A percentile compares a stretch with the other conserved stretches of the same genome.
Evolutionary conservation across 2,329 filamentous ascomycete species (phyloP).

Genomic region (Neoarthrinium moseri): DNA sequence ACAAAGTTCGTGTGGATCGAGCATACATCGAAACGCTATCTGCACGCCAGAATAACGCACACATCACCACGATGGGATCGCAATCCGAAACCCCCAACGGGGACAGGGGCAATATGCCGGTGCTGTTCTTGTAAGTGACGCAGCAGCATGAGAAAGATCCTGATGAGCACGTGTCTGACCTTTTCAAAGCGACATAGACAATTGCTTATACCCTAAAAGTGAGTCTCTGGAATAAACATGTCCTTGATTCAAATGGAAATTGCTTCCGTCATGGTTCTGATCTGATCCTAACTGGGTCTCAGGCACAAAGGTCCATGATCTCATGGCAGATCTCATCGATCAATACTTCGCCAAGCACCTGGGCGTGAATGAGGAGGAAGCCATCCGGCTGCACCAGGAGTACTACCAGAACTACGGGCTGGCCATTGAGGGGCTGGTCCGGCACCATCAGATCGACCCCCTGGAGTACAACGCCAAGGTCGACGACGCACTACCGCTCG

Average conservation of each 20-base stretch:
- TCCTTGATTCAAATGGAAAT: background rate
- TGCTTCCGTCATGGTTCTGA: constrained; percentile 10
- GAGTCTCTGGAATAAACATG: constrained; percentile 24
- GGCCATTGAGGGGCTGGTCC: constrained; percentile 92
- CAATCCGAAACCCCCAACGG: constrained; percentile 19
- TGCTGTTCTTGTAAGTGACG: constrained; percentile 45
- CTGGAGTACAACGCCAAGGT: constrained; percentile 93
- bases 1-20: background rate
- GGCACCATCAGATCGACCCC: constrained; percentile 92
- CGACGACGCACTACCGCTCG: constrained; percentile 88
- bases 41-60: background rate
- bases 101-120: constrained; percentile 24
- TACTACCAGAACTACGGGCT: constrained; percentile 97
- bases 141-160: no score
- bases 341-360: constrained; percentile 67
- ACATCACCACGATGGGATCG: constrained; percentile 23
- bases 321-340: constrained; percentile 83
- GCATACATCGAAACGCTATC: background rate
- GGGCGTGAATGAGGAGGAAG: constrained; percentile 71
- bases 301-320: constrained; percentile 79
- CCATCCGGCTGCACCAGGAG: constrained; percentile 79
- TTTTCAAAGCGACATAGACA: constrained; percentile 86
- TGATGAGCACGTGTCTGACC: background rate
- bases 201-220: constrained; percentile 93
- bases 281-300: background rate